Conservation (phyloP, 1,284 basidiomycete species). For the Coniferiporia weirii region DNA sequence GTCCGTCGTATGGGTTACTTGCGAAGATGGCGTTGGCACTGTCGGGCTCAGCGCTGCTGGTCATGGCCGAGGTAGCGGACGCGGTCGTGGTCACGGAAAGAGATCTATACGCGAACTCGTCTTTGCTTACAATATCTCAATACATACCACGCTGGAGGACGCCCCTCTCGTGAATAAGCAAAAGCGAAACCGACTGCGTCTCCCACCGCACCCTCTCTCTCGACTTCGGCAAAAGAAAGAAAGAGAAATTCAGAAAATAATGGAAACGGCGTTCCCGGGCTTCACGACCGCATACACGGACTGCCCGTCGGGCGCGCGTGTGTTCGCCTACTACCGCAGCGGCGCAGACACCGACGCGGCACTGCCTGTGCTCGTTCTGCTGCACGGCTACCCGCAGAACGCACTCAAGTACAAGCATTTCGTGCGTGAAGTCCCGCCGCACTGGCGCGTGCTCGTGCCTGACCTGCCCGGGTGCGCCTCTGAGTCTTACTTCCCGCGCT, state of each 20-base stretch:
- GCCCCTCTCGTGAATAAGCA: neutral
- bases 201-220: too few species aligned
- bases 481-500: neutral
- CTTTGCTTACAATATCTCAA: neutral
- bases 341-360: neutral
- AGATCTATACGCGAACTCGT: neutral
- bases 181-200: too few species aligned
- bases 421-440: slow-evolving; percentile 20
- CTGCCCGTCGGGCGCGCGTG: slow-evolving; percentile 14
- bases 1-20: slow-evolving; percentile 60
- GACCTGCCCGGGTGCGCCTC: slow-evolving; percentile 26
- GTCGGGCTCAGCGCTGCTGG: slow-evolving; percentile 26
- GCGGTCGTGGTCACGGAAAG: neutral
- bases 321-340: slow-evolving; percentile 13
- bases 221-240: too few species aligned
- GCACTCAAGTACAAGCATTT: slow-evolving; percentile 24
- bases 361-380: slow-evolving; percentile 23
- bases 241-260: too few species aligned
- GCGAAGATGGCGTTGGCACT: slow-evolving; percentile 39
- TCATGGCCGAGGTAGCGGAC: slow-evolving; percentile 5
- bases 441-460: slow-evolving; percentile 24
- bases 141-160: too few species aligned
- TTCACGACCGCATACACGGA: slow-evolving; percentile 1
- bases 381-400: slow-evolving; percentile 28
- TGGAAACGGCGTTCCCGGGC: neutral